Base-by-base conservation (phyloP, 2,329 filamentous ascomycete genomes). In the Neospermospora avenae region DNA sequence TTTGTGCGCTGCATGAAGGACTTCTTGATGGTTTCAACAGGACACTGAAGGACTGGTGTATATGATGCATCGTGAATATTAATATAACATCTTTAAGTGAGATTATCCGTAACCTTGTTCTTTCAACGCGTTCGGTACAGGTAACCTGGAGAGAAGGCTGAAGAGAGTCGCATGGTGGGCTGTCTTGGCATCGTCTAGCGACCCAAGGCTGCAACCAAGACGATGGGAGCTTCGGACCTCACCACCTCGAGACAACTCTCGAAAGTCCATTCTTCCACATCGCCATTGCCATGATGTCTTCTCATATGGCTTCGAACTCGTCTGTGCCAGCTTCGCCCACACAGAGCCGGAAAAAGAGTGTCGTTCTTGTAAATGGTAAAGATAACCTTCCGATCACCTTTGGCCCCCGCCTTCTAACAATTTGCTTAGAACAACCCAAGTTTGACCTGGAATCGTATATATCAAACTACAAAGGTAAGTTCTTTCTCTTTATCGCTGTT, bases 361-460 rank as follows among this genome's bases (percentile, higher is more conserved):
- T 64, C 22, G 34, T 67, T n/a, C n/a, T n/a, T 39, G 62, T 68
- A 18, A 57, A 54, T 46, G 66, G 67, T 68, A 62, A 49, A 52
- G 16, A 46, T n/a, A 39, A 51, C 35, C 8, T 35, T 18, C 4
- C 45, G 10, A 13, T 22, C n/a, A 7, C 1, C 22, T 35, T 51
- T 22, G 7, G 3, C 13, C 13, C 44, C 18, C 22, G 34, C 6
- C 18, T 25, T 48, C 60, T 63, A 59, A 63, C 55, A 11, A 35
- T 18, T 18, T 57, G 28, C 35, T 46, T 48, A 71, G 69, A 70
- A 31, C 66, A 84, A 6, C 93, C 93, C 10, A 96, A 93, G 72
- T 88, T 98, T 68, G 95, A 98, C 70, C 83, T 99, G 44, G 91
- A 97, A 63, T 84, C 89, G 39, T 98, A 97, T 75, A 89, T 96